Conservation (phyloP, 148 eudicot species). For the Simmondsia chinensis region DNA sequence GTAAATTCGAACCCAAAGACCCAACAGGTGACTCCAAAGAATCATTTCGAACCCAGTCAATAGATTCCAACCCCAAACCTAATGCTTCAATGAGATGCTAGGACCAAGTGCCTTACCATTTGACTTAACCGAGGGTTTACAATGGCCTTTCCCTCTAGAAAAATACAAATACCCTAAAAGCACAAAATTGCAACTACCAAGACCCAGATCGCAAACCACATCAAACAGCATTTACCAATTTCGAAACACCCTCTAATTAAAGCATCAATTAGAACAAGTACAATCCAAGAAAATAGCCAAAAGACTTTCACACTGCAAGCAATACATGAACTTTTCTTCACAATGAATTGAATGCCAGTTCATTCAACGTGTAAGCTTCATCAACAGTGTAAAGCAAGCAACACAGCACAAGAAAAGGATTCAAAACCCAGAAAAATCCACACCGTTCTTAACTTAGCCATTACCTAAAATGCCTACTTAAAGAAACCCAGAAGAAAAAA, state of each 20-base stretch:
- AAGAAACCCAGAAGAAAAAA: conserved; percentile 11
- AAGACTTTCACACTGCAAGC: neutral
- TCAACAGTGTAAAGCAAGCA: too few species aligned
- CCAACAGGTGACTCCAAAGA: too few species aligned
- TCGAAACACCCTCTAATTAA: conserved; percentile 4
- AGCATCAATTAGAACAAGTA: conserved; percentile 5
- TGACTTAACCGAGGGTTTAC: neutral
- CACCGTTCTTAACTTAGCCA: neutral
- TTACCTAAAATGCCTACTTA: conserved; percentile 2
- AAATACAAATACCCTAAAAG: neutral
- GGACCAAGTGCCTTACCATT: too few species aligned
- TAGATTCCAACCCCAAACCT: neutral
- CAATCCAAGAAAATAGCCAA: conserved; percentile 24
- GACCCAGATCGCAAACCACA: conserved; percentile 4
- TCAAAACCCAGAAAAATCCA: conserved; percentile 4
- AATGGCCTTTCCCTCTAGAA: neutral
- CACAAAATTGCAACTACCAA: neutral
- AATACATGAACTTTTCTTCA: conserved; percentile 9
- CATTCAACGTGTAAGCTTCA: too few species aligned
- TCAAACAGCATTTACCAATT: conserved; percentile 2
- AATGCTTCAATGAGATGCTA: too few species aligned
- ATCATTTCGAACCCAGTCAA: too few species aligned
- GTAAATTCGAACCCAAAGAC: too few species aligned
- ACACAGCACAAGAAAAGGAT: neutral
- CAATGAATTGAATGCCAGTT: conserved; percentile 7